These are phyloP conservation scores for Aegilops longissima DNA, from an alignment of 176 grass and related monocot species.

Conservation along the genomic window DNA sequence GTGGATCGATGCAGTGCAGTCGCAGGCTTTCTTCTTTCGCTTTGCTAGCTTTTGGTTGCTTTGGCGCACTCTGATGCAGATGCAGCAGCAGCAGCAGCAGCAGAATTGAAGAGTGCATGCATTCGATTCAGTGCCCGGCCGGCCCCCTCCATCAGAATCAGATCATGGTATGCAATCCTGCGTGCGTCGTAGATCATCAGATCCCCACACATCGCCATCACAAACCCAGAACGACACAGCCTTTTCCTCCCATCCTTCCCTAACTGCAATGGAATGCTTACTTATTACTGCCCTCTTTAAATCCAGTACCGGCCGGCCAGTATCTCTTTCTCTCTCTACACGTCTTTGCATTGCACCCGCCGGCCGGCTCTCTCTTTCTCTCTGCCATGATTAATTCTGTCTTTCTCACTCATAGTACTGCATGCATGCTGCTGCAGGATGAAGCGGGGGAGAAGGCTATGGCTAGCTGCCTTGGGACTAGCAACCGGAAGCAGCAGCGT, in stretches of 20 bases:
- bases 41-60: constrained; percentile 28
- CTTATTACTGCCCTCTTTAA: constrained; percentile 5
- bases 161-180: constrained; percentile 40
- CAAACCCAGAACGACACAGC: constrained; percentile 17
- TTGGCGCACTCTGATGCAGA: constrained; percentile 8
- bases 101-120: constrained; percentile 30
- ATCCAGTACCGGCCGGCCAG: not conserved
- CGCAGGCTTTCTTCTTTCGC: not conserved
- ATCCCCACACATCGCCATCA: constrained; percentile 32
- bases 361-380: not conserved
- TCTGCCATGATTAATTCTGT: constrained; percentile 4
- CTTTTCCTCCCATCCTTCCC: constrained; percentile 19
- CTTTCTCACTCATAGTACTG: not conserved
- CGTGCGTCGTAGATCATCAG: not conserved
- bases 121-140: constrained; percentile 82
- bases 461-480: constrained; percentile 23
- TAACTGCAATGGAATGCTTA: constrained; percentile 10
- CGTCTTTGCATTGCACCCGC: not conserved
- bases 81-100: not conserved
- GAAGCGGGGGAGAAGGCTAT: not conserved
- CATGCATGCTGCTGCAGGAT: constrained; percentile 15
- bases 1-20: not conserved
- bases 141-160: constrained; percentile 5
- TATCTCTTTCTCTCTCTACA: not conserved
- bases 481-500: not conserved